Evolutionary conservation across 1,139 yeast species (phyloP).

Genomic region (Saccharomyces hybrid): DNA sequence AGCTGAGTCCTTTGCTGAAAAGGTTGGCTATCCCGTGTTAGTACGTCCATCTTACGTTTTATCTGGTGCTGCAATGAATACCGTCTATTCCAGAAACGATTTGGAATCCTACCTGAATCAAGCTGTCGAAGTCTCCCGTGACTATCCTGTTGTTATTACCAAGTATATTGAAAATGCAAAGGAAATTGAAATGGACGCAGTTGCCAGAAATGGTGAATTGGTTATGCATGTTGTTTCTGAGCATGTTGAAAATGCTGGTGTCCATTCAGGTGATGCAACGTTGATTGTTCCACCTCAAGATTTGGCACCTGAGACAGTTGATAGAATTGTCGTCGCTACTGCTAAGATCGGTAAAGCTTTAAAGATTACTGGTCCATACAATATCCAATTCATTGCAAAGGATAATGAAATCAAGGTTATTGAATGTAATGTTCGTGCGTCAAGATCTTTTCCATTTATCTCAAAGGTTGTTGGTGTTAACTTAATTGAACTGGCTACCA

Average conservation of each 20-base stretch:
- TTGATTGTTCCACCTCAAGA: constrained; percentile 96
- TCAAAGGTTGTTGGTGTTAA: constrained; percentile 97
- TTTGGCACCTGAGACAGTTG: constrained; percentile 83
- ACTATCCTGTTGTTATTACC: constrained; percentile 44
- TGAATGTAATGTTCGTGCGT: constrained; percentile 97
- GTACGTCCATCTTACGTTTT: constrained; percentile 97
- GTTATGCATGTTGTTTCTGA: constrained; percentile 97
- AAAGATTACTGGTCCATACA: constrained; percentile 96
- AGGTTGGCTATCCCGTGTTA: constrained; percentile 88
- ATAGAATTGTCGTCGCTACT: constrained; percentile 87
- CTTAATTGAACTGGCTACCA: constrained; percentile 95
- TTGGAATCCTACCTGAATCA: constrained; percentile 81
- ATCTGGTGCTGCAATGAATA: constrained; percentile 99
- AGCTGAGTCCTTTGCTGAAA: constrained; percentile 87
- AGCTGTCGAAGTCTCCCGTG: constrained; percentile 96
- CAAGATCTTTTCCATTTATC: constrained; percentile 97
- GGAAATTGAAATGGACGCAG: constrained; percentile 47
- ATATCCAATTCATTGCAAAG: constrained; percentile 91
- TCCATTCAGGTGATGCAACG: constrained; percentile 99
- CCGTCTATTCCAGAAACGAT: constrained; percentile 86
- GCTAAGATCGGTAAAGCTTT: constrained; percentile 94
- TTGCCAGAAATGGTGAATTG: constrained; percentile 89
- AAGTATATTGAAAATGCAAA: too few relatives aligned
- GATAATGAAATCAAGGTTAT: constrained; percentile 92
- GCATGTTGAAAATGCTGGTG: constrained; percentile 99